Evolutionary conservation across 768 basidiomycete species (phyloP).

Genomic region (Lyophyllum atratum): DNA sequence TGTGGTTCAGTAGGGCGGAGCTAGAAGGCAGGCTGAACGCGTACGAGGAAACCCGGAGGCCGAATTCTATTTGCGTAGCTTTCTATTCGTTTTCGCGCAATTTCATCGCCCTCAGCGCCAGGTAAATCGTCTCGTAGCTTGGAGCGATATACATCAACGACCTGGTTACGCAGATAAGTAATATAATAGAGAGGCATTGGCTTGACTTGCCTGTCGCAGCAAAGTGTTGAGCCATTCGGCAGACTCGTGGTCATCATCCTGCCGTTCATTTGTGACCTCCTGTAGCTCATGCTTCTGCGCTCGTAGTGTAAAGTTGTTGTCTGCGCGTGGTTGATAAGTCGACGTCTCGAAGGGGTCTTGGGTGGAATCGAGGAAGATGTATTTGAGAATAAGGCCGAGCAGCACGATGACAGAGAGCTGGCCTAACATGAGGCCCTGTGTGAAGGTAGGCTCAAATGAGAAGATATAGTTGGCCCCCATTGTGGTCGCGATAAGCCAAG

Average conservation of each 20-base stretch:
- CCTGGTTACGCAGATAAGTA: slow-evolving; percentile 34
- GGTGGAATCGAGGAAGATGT: slow-evolving; percentile 89
- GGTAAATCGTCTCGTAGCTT: slow-evolving; percentile 72
- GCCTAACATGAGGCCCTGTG: slow-evolving; percentile 91
- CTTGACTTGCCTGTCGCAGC: slow-evolving; percentile 65
- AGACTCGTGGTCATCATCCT: slow-evolving; percentile 55
- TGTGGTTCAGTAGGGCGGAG: neutral
- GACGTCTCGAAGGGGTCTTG: slow-evolving; percentile 55
- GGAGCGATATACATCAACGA: slow-evolving; percentile 72
- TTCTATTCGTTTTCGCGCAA: slow-evolving; percentile 79
- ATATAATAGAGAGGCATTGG: neutral
- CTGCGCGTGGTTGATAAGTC: slow-evolving; percentile 60
- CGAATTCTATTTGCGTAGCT: slow-evolving; percentile 78
- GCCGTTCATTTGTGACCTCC: slow-evolving; percentile 21
- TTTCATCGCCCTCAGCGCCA: slow-evolving; percentile 80
- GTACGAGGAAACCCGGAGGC: slow-evolving; percentile 67
- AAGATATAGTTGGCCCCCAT: slow-evolving; percentile 66
- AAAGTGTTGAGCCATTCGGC: slow-evolving; percentile 92
- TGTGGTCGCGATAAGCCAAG: slow-evolving; percentile 15
- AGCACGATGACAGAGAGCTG: slow-evolving; percentile 86
- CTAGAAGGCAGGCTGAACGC: slow-evolving; percentile 29
- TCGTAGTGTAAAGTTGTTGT: slow-evolving; percentile 45
- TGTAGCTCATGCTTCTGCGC: slow-evolving; percentile 31
- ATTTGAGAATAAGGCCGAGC: slow-evolving; percentile 82
- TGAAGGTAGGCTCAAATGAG: slow-evolving; percentile 86